Conservation (phyloP, 2,329 filamentous ascomycete species). For the Aspergillus novoparasiticus region DNA sequence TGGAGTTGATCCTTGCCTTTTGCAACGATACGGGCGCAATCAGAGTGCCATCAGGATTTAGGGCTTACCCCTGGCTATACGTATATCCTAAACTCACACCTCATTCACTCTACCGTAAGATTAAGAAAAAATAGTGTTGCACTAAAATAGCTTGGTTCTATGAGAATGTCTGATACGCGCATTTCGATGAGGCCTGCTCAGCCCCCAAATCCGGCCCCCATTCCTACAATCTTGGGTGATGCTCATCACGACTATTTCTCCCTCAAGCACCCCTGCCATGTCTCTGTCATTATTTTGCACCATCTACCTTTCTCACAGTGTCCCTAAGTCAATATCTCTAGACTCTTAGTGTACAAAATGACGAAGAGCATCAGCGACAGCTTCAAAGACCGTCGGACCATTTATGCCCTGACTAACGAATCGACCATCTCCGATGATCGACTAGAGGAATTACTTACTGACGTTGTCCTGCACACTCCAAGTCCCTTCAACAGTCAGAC, state of each 20-base stretch:
- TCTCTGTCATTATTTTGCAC: not conserved
- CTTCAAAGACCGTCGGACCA: constrained; percentile 36
- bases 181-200: not conserved
- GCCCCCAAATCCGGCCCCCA: not conserved
- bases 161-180: not conserved
- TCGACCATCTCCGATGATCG: constrained; percentile 39
- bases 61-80: not conserved
- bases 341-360: not conserved
- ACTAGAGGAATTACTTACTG: constrained; percentile 40
- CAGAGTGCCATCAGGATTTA: not conserved
- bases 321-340: not conserved
- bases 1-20: too few relatives aligned
- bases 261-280: not conserved
- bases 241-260: not conserved
- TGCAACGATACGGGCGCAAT: too few relatives aligned
- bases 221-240: not conserved
- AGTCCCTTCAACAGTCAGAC: constrained; percentile 88
- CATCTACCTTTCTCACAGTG: not conserved
- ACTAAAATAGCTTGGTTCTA: not conserved
- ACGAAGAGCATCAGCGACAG: not conserved
- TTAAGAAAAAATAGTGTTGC: not conserved
- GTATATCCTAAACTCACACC: not conserved
- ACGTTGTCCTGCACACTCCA: constrained; percentile 68
- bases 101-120: not conserved
- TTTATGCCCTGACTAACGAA: constrained; percentile 39